phyloP scores from a whole-genome alignment of 257 asterid species.

The Hygrophila difformis region DNA sequence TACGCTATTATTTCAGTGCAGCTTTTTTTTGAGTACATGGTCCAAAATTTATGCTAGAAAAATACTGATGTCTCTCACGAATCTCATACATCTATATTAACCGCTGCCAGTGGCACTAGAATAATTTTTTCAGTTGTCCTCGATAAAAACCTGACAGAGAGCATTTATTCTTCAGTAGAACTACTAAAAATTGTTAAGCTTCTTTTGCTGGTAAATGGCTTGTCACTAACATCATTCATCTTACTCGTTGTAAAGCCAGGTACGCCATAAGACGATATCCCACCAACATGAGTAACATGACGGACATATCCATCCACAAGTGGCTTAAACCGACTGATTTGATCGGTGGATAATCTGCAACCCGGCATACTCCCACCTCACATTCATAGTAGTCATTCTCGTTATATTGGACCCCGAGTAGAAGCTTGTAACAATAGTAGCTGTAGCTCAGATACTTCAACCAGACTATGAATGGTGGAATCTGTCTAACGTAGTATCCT shows the following conservation, averaged over 20 bases:
- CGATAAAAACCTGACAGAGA: constrained; percentile 29
- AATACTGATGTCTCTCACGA: constrained; percentile 6
- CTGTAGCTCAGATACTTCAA: constrained; percentile 59
- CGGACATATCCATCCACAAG: constrained; percentile 42
- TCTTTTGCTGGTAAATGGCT: constrained; percentile 6
- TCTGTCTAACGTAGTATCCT: constrained; percentile 63
- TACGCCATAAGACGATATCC: constrained; percentile 58
- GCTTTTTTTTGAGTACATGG: too few relatives aligned
- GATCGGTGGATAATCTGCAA: constrained; percentile 47
- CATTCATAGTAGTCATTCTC: constrained; percentile 55
- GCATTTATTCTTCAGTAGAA: constrained; percentile 24
- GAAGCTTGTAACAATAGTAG: constrained; percentile 67
- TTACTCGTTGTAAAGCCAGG: constrained; percentile 48
- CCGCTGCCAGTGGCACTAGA: constrained; percentile 24
- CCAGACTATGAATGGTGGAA: constrained; percentile 62
- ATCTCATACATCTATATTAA: constrained; percentile 17
- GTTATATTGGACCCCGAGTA: constrained; percentile 56
- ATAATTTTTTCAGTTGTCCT: constrained; percentile 13
- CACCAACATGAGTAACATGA: constrained; percentile 53
- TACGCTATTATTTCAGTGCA: too few relatives aligned
- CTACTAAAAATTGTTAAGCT: constrained; percentile 23
- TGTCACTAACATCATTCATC: constrained; percentile 28
- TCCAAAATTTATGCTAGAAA: too few relatives aligned
- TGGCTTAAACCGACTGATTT: constrained; percentile 48
- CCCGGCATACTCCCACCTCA: constrained; percentile 40